A percentile compares a stretch with the other conserved stretches of the same genome.
phyloP scores from a whole-genome alignment of 108 stramenopile species.

The Aurantiochytrium sp. region DNA sequence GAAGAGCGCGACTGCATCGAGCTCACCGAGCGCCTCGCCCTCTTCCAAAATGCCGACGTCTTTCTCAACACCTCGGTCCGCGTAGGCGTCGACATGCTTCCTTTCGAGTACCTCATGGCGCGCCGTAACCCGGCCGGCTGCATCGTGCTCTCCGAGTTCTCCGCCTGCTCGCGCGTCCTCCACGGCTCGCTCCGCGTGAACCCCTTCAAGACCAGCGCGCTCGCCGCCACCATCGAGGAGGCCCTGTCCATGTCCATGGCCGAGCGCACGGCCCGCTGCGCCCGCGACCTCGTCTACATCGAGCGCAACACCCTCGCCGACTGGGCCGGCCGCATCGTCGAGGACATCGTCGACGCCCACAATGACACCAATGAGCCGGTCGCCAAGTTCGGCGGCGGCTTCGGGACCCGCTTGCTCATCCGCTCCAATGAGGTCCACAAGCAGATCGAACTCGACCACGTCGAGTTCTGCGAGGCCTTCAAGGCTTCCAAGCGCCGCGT shows the following conservation, averaged over 20 bases:
- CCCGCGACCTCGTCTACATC: background rate
- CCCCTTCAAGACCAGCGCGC: conserved; percentile 51
- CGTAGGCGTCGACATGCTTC: background rate
- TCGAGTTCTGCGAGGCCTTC: conserved; percentile 44
- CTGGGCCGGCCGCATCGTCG: conserved; percentile 36
- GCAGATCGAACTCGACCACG: conserved; percentile 42
- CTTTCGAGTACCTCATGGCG: background rate
- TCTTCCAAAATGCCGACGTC: background rate
- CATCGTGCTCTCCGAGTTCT: conserved; percentile 57
- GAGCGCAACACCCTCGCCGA: background rate
- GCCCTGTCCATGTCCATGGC: conserved; percentile 19
- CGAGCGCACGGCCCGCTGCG: conserved; percentile 28
- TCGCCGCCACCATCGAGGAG: conserved; percentile 40
- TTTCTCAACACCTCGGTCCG: background rate
- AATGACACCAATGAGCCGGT: background rate
- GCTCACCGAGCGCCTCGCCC: background rate
- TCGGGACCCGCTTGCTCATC: conserved; percentile 75
- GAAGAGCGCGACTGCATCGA: background rate
- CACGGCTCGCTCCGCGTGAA: conserved; percentile 74
- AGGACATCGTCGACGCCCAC: conserved; percentile 27
- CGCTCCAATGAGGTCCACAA: conserved; percentile 53
- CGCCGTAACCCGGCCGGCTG: conserved; percentile 33
- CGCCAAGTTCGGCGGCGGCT: background rate
- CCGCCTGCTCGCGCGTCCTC: conserved; percentile 87
- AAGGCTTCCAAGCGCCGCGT: conserved; percentile 41